Percentiles rank a stretch among this genome's conserved stretches.
Conservation (phyloP, 306 rosid species). For the Cicer pinnatifidum region DNA sequence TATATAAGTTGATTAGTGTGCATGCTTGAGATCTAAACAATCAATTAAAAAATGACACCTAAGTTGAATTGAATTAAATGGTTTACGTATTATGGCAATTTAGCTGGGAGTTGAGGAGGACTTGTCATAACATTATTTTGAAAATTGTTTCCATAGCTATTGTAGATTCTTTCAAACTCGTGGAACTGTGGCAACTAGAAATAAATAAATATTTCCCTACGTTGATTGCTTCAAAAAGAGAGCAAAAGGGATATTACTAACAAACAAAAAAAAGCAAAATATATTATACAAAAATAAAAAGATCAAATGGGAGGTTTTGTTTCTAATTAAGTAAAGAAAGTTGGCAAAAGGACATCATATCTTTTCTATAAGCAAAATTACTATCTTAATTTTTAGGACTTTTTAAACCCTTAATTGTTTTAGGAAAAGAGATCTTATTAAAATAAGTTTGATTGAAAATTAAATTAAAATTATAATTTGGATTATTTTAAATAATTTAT, state of each 20-base stretch:
- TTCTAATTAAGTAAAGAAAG: constrained; percentile 36
- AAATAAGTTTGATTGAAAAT: too few relatives aligned
- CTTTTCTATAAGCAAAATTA: constrained; percentile 3
- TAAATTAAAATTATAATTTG: too few relatives aligned
- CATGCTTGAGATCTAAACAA: constrained; percentile 30
- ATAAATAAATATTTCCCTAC: not conserved
- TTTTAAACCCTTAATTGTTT: too few relatives aligned
- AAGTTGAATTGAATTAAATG: constrained; percentile 16
- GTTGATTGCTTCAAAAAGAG: constrained; percentile 5
- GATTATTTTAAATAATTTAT: too few relatives aligned
- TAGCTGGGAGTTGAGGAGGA: constrained; percentile 16
- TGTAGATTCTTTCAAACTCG: not conserved
- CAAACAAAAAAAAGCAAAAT: too few relatives aligned
- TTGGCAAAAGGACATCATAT: constrained; percentile 34
- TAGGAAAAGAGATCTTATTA: too few relatives aligned
- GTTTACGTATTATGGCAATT: not conserved
- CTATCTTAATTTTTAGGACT: not conserved
- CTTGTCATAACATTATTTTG: constrained; percentile 27
- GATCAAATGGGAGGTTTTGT: not conserved
- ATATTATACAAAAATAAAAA: too few relatives aligned
- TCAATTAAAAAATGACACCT: not conserved
- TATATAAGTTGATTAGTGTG: not conserved
- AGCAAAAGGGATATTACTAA: not conserved
- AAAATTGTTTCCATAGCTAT: not conserved
- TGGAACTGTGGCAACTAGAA: constrained; percentile 13